phyloP scores from a whole-genome alignment of 116 monocot genomes.

The Posidonia oceanica region DNA sequence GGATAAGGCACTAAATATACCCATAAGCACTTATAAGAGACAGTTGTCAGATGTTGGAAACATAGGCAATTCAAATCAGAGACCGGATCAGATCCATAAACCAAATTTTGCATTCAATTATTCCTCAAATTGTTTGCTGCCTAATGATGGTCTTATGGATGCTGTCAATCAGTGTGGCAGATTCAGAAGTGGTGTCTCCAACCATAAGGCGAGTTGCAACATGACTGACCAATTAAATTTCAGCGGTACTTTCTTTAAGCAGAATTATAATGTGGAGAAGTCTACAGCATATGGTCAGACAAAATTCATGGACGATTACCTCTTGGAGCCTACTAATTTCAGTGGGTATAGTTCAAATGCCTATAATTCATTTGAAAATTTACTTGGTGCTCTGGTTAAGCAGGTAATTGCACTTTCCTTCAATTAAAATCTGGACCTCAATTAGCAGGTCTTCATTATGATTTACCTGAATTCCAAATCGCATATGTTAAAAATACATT shows the following conservation, averaged over 20 bases:
- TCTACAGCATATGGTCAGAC: no score
- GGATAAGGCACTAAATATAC: not conserved
- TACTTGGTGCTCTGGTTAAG: not conserved
- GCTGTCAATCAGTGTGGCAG: no score
- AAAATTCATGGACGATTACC: no score
- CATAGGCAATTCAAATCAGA: not conserved
- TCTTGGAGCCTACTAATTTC: not conserved
- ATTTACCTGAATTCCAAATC: no score
- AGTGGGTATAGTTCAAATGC: not conserved
- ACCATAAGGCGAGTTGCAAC: not conserved
- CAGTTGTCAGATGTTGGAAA: not conserved
- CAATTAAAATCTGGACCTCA: not conserved
- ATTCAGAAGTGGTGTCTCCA: not conserved
- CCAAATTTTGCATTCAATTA: no score
- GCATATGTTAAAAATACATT: no score
- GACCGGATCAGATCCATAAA: not conserved
- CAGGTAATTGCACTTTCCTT: not conserved
- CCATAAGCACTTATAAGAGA: not conserved
- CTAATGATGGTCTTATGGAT: not conserved
- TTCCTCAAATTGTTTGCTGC: not conserved
- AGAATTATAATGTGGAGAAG: not conserved
- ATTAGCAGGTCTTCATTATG: no score
- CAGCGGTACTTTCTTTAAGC: not conserved
- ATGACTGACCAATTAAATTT: not conserved
- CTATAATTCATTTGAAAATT: not conserved